These are phyloP conservation scores for Klebsormidium nitens DNA, from an alignment of 139 green algal genomes.

Conservation along the genomic window DNA sequence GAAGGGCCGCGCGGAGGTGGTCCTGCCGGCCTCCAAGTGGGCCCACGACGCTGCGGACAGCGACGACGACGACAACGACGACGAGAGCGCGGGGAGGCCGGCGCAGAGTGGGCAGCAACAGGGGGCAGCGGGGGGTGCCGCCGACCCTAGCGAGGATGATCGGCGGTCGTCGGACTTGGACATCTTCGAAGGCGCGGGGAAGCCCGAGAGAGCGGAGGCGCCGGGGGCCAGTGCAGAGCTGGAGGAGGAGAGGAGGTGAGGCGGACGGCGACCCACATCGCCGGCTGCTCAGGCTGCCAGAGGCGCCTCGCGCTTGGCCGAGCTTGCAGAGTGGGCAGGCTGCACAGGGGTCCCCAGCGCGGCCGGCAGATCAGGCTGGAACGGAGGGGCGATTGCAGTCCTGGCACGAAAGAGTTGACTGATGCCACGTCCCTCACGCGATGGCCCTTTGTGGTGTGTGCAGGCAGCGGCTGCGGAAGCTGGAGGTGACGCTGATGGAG, in stretches of 20 bases:
- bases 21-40: conserved; percentile 32
- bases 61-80: conserved; percentile 16
- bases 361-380: not conserved
- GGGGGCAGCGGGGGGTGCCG: not conserved
- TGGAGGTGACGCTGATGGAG: conserved; percentile 34
- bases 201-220: too few species aligned
- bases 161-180: too few species aligned
- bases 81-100: not conserved
- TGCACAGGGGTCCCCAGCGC: too few species aligned
- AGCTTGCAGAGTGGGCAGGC: too few species aligned
- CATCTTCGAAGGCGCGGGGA: too few species aligned
- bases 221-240: too few species aligned
- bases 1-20: not conserved
- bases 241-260: too few species aligned
- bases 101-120: not conserved
- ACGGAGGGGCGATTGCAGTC: not conserved
- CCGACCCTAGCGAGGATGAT: not conserved
- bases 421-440: too few species aligned
- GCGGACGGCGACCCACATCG: too few species aligned
- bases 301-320: too few species aligned
- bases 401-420: not conserved
- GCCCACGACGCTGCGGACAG: conserved; percentile 15
- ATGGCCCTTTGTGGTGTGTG: too few species aligned
- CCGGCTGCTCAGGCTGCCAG: too few species aligned
- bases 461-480: conserved; percentile 23